Base-by-base conservation (phyloP, 768 basidiomycete genomes). In the Megacollybia marginata region DNA sequence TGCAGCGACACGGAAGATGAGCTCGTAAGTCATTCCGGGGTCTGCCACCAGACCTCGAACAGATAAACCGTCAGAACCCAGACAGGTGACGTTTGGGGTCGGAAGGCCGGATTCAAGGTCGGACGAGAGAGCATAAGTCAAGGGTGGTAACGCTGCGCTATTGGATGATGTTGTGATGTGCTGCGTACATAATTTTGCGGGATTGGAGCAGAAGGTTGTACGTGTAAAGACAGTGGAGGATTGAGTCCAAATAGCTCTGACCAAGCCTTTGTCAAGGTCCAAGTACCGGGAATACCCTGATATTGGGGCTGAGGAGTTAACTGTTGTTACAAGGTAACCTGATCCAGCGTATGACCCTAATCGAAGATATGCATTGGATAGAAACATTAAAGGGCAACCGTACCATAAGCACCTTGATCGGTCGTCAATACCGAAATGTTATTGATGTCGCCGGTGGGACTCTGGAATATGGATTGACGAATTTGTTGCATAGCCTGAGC, bases 11-110 rank as follows among this genome's bases (percentile, higher is more conserved):
- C 71, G 75, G 13, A 69, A 79, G 35, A 88, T 64, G 15, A 89
- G 60, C 55, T 88, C 85, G 59, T 83, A 89, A 3, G 74, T 57
- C 86, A 88, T 87, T n/a, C 86, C 81, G 1, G 78, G 75, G 20
- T 59, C 55, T 6, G 63, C 62, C 8, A 75, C 75, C 20, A 67
- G 63, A 2, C 83, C 80, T 20, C 74, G 69, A 38, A 87, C 67
- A 33, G 67, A 67, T 5, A 88, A 69, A 2, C 84, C 83, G 15
- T 68, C 66, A 11, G 72, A 59, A 59, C 77, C 75, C 11, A 78
- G 53, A 57, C 86, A 88, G 10, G 82, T 79, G 15, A 86, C 68
- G 54, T 76, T 79, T 0, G 83, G 80, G 10, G 69, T 61, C 0
- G 79, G 77, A 43, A 83, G 69, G 12, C 73, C 76, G 8, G 57